phyloP scores from a whole-genome alignment of 2,329 filamentous ascomycete species.

The Phaeosphaeria sp. region DNA sequence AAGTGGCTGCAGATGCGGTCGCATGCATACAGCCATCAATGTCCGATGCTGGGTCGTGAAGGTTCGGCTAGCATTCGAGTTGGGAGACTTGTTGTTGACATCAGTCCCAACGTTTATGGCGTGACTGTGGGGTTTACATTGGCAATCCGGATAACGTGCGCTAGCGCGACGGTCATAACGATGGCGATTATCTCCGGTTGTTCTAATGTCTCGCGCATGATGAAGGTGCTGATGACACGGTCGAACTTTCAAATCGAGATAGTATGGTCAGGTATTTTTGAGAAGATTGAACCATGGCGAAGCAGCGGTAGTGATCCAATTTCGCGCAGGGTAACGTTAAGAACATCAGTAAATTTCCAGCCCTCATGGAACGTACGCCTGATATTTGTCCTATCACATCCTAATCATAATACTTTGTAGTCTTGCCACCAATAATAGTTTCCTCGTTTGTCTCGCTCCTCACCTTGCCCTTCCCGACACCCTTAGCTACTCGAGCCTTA shows the following conservation, averaged over 20 bases:
- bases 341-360: too few relatives aligned
- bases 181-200: neutral
- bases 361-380: too few relatives aligned
- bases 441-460: conserved; percentile 22
- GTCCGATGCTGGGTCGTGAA: neutral
- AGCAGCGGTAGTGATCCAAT: too few relatives aligned
- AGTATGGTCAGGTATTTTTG: neutral
- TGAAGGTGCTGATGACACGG: neutral
- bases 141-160: neutral
- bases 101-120: conserved; percentile 4
- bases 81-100: neutral
- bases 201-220: neutral
- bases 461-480: conserved; percentile 11
- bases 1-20: neutral
- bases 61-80: neutral
- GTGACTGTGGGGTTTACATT: conserved; percentile 1
- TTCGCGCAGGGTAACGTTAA: too few relatives aligned
- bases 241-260: neutral
- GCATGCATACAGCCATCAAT: neutral
- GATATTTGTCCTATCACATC: neutral
- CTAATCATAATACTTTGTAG: conserved; percentile 21
- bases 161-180: neutral
- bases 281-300: too few relatives aligned
- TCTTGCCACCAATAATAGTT: conserved; percentile 16
- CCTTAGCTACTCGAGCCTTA: conserved; percentile 19